Percentiles rank a stretch among this genome's conserved stretches.
These are phyloP conservation scores for Rickenella mellea DNA, from an alignment of 768 basidiomycete genomes.

Conservation along the genomic window DNA sequence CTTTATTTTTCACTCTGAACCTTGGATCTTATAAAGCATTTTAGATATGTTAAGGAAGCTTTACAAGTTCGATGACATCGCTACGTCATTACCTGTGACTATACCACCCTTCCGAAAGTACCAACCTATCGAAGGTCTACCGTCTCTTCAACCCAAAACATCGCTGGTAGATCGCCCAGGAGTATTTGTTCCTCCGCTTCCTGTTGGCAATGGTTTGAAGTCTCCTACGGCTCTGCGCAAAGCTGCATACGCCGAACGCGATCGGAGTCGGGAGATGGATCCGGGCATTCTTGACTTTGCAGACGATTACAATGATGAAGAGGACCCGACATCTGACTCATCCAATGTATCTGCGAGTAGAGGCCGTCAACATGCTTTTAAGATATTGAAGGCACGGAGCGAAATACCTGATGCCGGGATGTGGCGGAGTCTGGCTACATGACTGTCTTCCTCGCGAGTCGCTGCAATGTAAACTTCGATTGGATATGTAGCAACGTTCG, in stretches of 20 bases:
- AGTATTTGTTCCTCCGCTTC: slow-evolving; percentile 19
- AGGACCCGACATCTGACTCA: slow-evolving; percentile 18
- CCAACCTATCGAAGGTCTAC: slow-evolving; percentile 35
- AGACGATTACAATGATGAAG: slow-evolving; percentile 40
- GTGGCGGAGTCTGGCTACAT: slow-evolving; percentile 70
- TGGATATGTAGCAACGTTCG: neutral
- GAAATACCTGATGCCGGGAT: slow-evolving; percentile 63
- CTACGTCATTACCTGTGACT: slow-evolving; percentile 54
- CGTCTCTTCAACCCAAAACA: slow-evolving; percentile 49
- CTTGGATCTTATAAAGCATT: no score
- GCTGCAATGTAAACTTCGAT: neutral
- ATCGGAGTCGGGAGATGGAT: slow-evolving; percentile 52
- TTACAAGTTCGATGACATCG: slow-evolving; percentile 17
- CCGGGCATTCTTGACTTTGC: slow-evolving; percentile 61
- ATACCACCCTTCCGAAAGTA: slow-evolving; percentile 32
- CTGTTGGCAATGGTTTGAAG: slow-evolving; percentile 6
- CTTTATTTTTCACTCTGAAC: no score
- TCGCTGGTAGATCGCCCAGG: slow-evolving; percentile 30
- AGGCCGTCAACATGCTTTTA: slow-evolving; percentile 50
- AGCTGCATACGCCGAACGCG: slow-evolving; percentile 60
- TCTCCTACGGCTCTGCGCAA: slow-evolving; percentile 46
- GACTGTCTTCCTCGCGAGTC: neutral
- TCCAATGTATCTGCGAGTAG: slow-evolving; percentile 29
- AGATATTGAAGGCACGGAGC: slow-evolving; percentile 62
- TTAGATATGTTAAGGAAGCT: slow-evolving; percentile 14